These are phyloP conservation scores for Saturnispora mendoncae DNA, from an alignment of 805 yeast genomes.

Conservation along the genomic window DNA sequence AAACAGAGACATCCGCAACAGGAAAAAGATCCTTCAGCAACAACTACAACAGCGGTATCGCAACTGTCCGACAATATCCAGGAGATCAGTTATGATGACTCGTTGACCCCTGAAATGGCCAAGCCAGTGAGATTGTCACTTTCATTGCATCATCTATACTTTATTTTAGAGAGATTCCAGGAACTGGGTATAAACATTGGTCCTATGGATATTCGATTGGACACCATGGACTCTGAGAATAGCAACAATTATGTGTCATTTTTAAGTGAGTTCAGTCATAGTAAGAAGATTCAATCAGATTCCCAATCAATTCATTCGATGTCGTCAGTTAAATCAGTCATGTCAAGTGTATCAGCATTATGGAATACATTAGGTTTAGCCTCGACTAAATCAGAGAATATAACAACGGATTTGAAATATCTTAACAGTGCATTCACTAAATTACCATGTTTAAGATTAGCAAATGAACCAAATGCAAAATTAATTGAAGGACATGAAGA, in stretches of 20 bases:
- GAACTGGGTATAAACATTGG: conserved; percentile 43
- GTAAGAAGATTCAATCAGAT: conserved; percentile 28
- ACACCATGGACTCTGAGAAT: conserved; percentile 45
- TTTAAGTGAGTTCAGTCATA: conserved; percentile 44
- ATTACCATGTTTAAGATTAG: conserved; percentile 52
- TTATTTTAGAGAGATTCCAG: conserved; percentile 49
- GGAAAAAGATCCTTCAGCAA: background rate
- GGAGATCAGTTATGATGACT: conserved; percentile 11
- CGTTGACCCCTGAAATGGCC: conserved; percentile 10
- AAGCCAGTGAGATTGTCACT: conserved; percentile 51
- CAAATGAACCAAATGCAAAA: conserved; percentile 51
- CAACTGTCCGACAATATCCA: too few species aligned
- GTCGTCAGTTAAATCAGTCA: conserved; percentile 46
- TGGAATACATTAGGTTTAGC: conserved; percentile 30
- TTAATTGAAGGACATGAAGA: conserved; percentile 57
- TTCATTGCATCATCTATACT: conserved; percentile 57
- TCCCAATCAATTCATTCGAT: conserved; percentile 48
- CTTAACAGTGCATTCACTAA: conserved; percentile 56
- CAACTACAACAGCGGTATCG: too few species aligned
- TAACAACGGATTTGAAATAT: conserved; percentile 39
- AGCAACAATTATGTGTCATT: conserved; percentile 46
- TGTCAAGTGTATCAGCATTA: conserved; percentile 37
- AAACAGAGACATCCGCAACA: conserved; percentile 8
- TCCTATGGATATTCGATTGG: conserved; percentile 51
- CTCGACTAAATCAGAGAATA: conserved; percentile 38